Base-by-base conservation (phyloP, 768 basidiomycete genomes). In the Lyophyllum semitale region DNA sequence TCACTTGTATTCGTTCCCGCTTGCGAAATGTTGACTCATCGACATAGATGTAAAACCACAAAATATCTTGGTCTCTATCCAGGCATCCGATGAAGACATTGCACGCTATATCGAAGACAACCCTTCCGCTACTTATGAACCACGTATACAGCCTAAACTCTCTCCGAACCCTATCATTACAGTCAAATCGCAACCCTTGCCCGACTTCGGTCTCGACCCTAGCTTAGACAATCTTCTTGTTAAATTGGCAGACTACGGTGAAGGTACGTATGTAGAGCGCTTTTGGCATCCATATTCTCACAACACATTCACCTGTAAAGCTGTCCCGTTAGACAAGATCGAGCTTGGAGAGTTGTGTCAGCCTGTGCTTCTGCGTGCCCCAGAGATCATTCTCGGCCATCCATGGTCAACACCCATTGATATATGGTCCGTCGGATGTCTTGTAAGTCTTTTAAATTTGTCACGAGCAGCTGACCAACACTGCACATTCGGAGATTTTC, bases 361-460 rank as follows among this genome's bases (percentile, higher is more conserved):
- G 55, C 58, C 64, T 9, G 20, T 35, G 32, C 26, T 63, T 8
- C 30, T 67, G 38, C 59, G 62, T 12, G 66, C 66, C 1, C 66
- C 68, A 7, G 68, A 70, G 49, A 56, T 70, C 33, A 63, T 61
- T 47, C 63, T 70, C 23, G 47, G 59, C 6, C 55, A 55, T 32
- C 48, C 54, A 2, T 60, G 66, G 66, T 46, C 53, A 17, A 45
- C 63, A 6, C 32, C 64, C 8, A 59, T 67, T 37, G 66, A 70
- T 37, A 67, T 68, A 27, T 70, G 64, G 68, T 54, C 55, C 20
- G 42, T 70, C 22, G 68, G 66, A 13, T 68, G 67, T 41, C 30
- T 67, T n/a, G 66, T 67, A 57, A 37, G 59, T 54, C 25, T 17
- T 32, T 38, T 23, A 20, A 42, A 17, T 18, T 20, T 46, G 17